Percentiles rank a stretch among this genome's conserved stretches.
Conservation (phyloP, 441 rosid genomes). For the Lagerstroemia fauriei region DNA sequence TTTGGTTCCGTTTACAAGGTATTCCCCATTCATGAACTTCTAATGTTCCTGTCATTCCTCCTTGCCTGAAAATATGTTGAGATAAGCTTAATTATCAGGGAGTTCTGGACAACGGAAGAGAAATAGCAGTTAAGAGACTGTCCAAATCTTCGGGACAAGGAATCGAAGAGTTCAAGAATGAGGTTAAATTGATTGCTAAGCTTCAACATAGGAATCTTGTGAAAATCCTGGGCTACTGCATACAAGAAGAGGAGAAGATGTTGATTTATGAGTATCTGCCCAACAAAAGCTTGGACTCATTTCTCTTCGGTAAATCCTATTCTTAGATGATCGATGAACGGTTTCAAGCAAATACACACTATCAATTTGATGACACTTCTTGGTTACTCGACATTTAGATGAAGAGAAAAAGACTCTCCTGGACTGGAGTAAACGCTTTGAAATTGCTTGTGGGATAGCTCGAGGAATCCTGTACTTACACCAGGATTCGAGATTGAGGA, state of each 20-base stretch:
- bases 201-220: constrained; percentile 64
- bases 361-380: neutral
- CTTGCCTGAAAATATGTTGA: neutral
- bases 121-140: constrained; percentile 58
- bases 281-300: constrained; percentile 50
- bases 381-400: constrained; percentile 32
- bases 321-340: neutral
- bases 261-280: constrained; percentile 57
- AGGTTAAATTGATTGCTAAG: constrained; percentile 53
- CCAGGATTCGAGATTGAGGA: constrained; percentile 70
- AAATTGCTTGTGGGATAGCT: constrained; percentile 62
- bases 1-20: constrained; percentile 70
- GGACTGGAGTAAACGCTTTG: constrained; percentile 55
- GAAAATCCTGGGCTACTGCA: constrained; percentile 54
- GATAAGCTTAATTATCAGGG: neutral
- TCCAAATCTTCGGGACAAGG: constrained; percentile 57
- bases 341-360: neutral
- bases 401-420: constrained; percentile 38
- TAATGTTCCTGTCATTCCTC: neutral
- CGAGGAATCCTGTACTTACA: constrained; percentile 73
- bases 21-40: constrained; percentile 17
- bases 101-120: constrained; percentile 49
- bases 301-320: constrained; percentile 47
- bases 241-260: constrained; percentile 48
- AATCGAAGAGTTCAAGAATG: constrained; percentile 60